A percentile compares a stretch with the other conserved stretches of the same genome.
Conservation (phyloP, 1,284 basidiomycete genomes). For the Ganoderma lingzhi region DNA sequence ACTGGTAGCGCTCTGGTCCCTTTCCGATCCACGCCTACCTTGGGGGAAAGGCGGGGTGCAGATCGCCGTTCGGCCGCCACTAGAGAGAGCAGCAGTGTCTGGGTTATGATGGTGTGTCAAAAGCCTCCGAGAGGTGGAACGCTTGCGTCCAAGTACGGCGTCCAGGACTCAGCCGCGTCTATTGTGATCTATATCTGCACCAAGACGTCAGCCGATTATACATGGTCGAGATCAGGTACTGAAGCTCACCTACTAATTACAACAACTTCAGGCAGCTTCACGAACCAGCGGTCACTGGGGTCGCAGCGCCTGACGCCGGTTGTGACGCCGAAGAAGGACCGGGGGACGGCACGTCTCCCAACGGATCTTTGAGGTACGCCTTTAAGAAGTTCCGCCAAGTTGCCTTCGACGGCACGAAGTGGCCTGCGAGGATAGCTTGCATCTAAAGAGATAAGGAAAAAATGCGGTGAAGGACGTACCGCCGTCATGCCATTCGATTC, state of each 20-base stretch:
- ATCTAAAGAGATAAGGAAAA: neutral
- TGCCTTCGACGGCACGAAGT: slow-evolving; percentile 81
- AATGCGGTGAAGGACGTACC: slow-evolving; percentile 53
- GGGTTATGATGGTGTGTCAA: neutral
- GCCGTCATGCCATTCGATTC: slow-evolving; percentile 79
- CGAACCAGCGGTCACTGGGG: slow-evolving; percentile 37
- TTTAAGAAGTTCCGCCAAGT: slow-evolving; percentile 78
- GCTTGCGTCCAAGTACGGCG: neutral
- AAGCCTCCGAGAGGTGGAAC: neutral
- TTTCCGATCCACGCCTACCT: neutral
- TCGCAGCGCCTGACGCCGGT: slow-evolving; percentile 47
- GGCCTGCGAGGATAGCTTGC: slow-evolving; percentile 55
- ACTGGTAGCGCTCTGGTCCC: neutral
- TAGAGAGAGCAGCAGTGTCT: neutral
- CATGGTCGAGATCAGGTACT: neutral
- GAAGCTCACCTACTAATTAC: neutral
- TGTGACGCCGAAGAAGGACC: slow-evolving; percentile 37
- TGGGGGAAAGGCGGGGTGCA: neutral
- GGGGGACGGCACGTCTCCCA: slow-evolving; percentile 46
- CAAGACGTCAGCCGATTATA: neutral
- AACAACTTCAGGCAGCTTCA: neutral
- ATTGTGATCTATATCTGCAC: neutral
- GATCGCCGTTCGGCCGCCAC: neutral
- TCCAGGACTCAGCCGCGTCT: neutral
- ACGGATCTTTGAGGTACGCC: slow-evolving; percentile 55